Evolutionary conservation across 495 filamentous ascomycete species (phyloP).

Genomic region (Penicillium dipodomyicola): DNA sequence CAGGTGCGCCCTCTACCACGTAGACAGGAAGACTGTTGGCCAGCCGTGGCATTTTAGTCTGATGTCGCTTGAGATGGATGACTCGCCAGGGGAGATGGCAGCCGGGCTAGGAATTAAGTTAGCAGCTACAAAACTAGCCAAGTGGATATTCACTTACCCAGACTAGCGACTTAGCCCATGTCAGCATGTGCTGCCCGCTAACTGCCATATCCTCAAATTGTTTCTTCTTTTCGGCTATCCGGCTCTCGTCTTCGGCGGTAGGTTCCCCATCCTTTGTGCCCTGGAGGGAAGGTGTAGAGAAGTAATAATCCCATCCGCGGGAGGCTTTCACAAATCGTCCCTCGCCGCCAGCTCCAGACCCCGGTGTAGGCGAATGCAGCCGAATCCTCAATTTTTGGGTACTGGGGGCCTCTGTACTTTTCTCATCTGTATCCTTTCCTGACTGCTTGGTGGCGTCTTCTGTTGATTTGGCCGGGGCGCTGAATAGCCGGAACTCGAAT

Average conservation of each 20-base stretch:
- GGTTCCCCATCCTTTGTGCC: constrained; percentile 12
- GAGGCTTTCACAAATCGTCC: constrained; percentile 44
- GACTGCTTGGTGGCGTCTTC: constrained; percentile 3
- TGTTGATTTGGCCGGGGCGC: constrained; percentile 28
- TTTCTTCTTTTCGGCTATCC: constrained; percentile 24
- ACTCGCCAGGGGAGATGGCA: constrained; percentile 49
- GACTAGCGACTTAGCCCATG: constrained; percentile 34
- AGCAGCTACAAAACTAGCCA: neutral
- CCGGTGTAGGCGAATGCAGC: constrained; percentile 42
- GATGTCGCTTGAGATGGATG: constrained; percentile 37
- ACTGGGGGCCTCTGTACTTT: neutral
- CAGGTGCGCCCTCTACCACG: constrained; percentile 26
- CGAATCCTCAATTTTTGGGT: constrained; percentile 45
- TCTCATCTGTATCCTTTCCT: constrained; percentile 1
- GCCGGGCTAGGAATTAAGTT: constrained; percentile 30
- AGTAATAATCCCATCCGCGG: constrained; percentile 48
- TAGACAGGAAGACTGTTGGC: constrained; percentile 27
- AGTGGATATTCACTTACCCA: constrained; percentile 35
- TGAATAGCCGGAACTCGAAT: constrained; percentile 50
- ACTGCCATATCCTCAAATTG: constrained; percentile 46
- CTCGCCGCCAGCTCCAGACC: constrained; percentile 25
- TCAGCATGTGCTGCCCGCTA: constrained; percentile 34
- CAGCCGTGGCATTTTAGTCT: constrained; percentile 35
- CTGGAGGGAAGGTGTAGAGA: constrained; percentile 35
- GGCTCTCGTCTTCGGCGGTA: constrained; percentile 4